Base-by-base conservation (phyloP, 2,329 filamentous ascomycete species). In the Microcyclospora pomicola region DNA sequence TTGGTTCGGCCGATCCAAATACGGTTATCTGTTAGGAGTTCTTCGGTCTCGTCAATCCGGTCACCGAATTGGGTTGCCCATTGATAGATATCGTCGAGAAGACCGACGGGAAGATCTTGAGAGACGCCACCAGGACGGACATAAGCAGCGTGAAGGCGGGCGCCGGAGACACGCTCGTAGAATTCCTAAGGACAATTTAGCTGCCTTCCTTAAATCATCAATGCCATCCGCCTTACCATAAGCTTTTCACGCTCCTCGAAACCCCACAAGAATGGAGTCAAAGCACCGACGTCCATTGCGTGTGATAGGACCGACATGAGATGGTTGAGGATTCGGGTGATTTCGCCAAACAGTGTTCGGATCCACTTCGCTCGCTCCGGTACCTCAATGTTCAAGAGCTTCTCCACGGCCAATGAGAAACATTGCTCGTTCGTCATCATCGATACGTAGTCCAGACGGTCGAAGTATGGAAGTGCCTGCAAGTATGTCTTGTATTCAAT, bases 351-450 rank as follows among this genome's bases (percentile, higher is more conserved):
- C 68, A 98, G 0, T 27, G 88, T 96, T 49, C 91, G 77, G 59
- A 98, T 98, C 70, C 80, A 98, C 70, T 98, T 96, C 53, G 91
- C 91, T 57, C 91, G 75, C 48, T 91, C 82, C 15, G 91, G 91
- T 47, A 98, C 83, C 61, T 98, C 92, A 49, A 98, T 72, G 64
- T 98, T 98, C 55, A 98, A 71, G 43, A 98, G 73, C 73, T 98
- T 98, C 74, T 98, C 91, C 39, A 96, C 88, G 14, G 86, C 91
- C 49, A 98, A 73, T 29, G 86, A 77, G 65, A 85, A 98, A 59
- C 86, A 94, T 67, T 98, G 91, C 72, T 98, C 91, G 65, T 98
- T 98, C 56, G 91, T 98, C 91, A 98, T 98, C 92, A 98, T 98
- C 56, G 86, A 95, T 52, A 95, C 87, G 64, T 98, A 98, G 66